A percentile compares a stretch with the other conserved stretches of the same genome.
These are phyloP conservation scores for Eimeria acervulina DNA, from an alignment of 169 alveolate genomes.

Conservation along the genomic window DNA sequence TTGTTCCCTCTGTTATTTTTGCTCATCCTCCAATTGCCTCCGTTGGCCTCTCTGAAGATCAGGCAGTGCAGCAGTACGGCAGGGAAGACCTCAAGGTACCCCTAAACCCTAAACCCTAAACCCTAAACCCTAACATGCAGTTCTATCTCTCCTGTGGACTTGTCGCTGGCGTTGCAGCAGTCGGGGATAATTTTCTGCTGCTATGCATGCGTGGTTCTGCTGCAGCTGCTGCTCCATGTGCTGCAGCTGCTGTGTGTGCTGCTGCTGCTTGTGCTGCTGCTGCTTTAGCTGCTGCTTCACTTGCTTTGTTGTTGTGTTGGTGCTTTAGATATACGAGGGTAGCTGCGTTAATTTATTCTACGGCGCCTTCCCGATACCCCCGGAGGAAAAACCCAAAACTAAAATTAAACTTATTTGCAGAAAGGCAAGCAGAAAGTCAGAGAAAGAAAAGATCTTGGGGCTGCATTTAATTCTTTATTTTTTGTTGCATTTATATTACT, in stretches of 20 bases:
- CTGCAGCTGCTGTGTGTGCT: conserved; percentile 1
- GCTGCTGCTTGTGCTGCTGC: not conserved
- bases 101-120: conserved; percentile 30
- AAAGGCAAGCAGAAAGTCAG: conserved; percentile 82
- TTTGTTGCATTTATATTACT: not conserved
- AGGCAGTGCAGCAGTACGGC: conserved; percentile 43
- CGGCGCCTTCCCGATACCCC: conserved; percentile 85
- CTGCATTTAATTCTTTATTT: conserved; percentile 88
- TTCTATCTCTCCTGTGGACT: not conserved
- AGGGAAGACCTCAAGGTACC: not conserved
- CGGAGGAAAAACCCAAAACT: conserved; percentile 88
- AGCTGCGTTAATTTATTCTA: conserved; percentile 89
- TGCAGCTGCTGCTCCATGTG: too few species aligned
- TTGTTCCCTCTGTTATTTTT: too few species aligned
- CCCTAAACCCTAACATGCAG: conserved; percentile 1
- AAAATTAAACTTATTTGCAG: conserved; percentile 87
- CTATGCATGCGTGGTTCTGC: too few species aligned
- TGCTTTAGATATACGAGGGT: conserved; percentile 85
- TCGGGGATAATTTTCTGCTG: too few species aligned
- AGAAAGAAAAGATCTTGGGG: conserved; percentile 92
- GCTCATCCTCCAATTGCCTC: not conserved
- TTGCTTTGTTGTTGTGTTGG: not conserved
- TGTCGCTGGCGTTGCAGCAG: not conserved
- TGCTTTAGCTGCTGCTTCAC: not conserved
- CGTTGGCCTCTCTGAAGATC: not conserved